Evolutionary conservation across 805 yeast genomes (phyloP).

Genomic region (Lipomyces kockii): DNA sequence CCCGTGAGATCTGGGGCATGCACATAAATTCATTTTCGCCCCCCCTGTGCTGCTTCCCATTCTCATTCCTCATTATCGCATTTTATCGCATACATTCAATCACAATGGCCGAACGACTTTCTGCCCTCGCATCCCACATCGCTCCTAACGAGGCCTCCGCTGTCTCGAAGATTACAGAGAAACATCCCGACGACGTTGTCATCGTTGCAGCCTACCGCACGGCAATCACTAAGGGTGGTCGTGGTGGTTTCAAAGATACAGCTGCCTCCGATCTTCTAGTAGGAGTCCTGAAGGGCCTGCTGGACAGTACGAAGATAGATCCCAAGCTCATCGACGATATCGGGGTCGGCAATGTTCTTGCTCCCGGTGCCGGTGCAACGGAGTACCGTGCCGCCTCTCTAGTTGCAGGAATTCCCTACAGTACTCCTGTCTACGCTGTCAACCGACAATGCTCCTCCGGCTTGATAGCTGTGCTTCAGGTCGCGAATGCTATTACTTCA

Average conservation of each 20-base stretch:
- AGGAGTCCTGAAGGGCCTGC: conserved; percentile 64
- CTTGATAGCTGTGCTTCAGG: conserved; percentile 83
- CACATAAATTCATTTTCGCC: not conserved
- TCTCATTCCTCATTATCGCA: not conserved
- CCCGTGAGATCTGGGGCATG: not conserved
- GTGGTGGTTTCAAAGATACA: conserved; percentile 82
- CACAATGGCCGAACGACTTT: conserved; percentile 22
- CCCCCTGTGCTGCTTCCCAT: not conserved
- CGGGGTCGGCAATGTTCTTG: conserved; percentile 88
- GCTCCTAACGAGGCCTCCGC: conserved; percentile 38
- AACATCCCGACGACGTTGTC: conserved; percentile 86
- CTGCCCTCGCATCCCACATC: conserved; percentile 33
- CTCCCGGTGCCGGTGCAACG: conserved; percentile 91
- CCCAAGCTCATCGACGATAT: conserved; percentile 76
- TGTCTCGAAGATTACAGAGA: conserved; percentile 50
- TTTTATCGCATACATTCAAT: not conserved
- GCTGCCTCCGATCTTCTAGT: conserved; percentile 77
- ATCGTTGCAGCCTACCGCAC: conserved; percentile 90
- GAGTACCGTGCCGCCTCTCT: conserved; percentile 92
- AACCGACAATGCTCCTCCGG: conserved; percentile 97
- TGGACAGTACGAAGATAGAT: conserved; percentile 58
- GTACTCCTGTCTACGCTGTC: conserved; percentile 77
- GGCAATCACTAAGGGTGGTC: conserved; percentile 84
- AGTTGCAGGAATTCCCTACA: conserved; percentile 87
- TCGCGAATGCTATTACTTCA: conserved; percentile 81